These are phyloP conservation scores for Monosporozyma aquatica DNA, from an alignment of 805 yeast species.

Conservation along the genomic window DNA sequence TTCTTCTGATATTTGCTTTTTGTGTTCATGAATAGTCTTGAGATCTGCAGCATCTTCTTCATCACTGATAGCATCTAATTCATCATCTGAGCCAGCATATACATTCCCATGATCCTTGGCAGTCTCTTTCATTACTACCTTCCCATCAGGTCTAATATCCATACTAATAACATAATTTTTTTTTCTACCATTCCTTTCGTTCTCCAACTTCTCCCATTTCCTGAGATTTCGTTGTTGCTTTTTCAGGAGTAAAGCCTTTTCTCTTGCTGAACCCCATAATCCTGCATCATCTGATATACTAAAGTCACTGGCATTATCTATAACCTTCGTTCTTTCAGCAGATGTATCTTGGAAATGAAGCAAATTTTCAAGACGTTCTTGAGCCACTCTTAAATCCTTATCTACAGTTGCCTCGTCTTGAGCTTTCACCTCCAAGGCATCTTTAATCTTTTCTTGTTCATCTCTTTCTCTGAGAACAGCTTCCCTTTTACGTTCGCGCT, in stretches of 20 bases:
- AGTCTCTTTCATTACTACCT: conserved; percentile 54
- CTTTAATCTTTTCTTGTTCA: conserved; percentile 21
- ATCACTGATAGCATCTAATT: conserved; percentile 31
- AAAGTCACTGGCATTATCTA: conserved; percentile 84
- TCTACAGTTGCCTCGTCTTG: conserved; percentile 34
- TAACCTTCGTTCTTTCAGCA: conserved; percentile 82
- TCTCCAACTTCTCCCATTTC: conserved; percentile 50
- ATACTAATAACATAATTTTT: conserved; percentile 60
- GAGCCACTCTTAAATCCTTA: conserved; percentile 58
- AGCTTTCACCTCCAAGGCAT: conserved; percentile 32
- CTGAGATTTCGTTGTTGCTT: conserved; percentile 72
- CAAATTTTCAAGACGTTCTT: conserved; percentile 61
- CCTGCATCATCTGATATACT: conserved; percentile 44
- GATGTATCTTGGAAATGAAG: conserved; percentile 77
- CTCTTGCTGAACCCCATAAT: conserved; percentile 77
- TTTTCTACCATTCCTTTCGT: conserved; percentile 61
- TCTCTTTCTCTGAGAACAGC: conserved; percentile 24
- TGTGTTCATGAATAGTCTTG: conserved; percentile 20
- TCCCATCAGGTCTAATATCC: conserved; percentile 66
- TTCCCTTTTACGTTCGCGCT: conserved; percentile 31
- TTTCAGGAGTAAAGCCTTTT: conserved; percentile 78
- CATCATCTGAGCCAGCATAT: conserved; percentile 26
- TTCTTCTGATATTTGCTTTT: conserved; percentile 15
- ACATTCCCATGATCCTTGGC: conserved; percentile 18
- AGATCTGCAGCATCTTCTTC: conserved; percentile 31